Evolutionary conservation across 2,329 filamentous ascomycete species (phyloP).

Genomic region (Tetracladium maxilliforme): DNA sequence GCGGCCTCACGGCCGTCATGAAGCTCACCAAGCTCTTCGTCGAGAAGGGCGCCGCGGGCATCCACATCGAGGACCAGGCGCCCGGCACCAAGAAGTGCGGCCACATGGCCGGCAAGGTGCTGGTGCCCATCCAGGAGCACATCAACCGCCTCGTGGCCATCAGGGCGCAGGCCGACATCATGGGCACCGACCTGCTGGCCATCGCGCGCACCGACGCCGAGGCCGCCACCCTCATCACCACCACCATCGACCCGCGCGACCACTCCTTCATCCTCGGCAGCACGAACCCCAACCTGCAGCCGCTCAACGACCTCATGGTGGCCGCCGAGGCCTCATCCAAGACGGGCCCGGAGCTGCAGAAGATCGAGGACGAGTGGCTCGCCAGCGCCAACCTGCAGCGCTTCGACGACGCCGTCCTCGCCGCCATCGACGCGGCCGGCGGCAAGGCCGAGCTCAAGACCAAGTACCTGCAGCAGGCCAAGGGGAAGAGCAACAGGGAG

Average conservation of each 20-base stretch:
- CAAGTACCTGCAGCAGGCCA: slow-evolving; percentile 50
- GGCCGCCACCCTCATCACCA: slow-evolving; percentile 92
- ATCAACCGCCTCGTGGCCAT: slow-evolving; percentile 96
- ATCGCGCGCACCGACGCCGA: slow-evolving; percentile 94
- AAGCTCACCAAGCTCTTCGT: slow-evolving; percentile 97
- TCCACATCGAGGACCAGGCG: slow-evolving; percentile 97
- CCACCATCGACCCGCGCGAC: slow-evolving; percentile 89
- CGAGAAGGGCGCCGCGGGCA: slow-evolving; percentile 90
- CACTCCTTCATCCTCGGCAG: slow-evolving; percentile 83
- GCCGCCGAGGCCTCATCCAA: slow-evolving; percentile 74
- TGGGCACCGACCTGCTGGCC: slow-evolving; percentile 85
- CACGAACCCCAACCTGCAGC: slow-evolving; percentile 73
- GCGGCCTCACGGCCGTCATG: slow-evolving; percentile 96
- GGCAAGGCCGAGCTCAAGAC: slow-evolving; percentile 56
- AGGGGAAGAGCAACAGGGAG: slow-evolving; percentile 78
- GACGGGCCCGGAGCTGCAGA: slow-evolving; percentile 65
- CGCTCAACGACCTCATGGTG: slow-evolving; percentile 82
- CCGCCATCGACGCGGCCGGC: slow-evolving; percentile 58
- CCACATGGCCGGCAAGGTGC: slow-evolving; percentile 97
- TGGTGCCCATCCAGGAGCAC: slow-evolving; percentile 94
- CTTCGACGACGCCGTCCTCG: slow-evolving; percentile 80
- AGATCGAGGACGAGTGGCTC: slow-evolving; percentile 83
- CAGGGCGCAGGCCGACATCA: slow-evolving; percentile 94
- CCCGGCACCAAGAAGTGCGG: slow-evolving; percentile 99
- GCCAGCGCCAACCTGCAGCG: slow-evolving; percentile 66